Percentiles rank a stretch among this genome's conserved stretches.
Conservation (phyloP, 2,329 filamentous ascomycete genomes). For the Fusarium graminum region DNA sequence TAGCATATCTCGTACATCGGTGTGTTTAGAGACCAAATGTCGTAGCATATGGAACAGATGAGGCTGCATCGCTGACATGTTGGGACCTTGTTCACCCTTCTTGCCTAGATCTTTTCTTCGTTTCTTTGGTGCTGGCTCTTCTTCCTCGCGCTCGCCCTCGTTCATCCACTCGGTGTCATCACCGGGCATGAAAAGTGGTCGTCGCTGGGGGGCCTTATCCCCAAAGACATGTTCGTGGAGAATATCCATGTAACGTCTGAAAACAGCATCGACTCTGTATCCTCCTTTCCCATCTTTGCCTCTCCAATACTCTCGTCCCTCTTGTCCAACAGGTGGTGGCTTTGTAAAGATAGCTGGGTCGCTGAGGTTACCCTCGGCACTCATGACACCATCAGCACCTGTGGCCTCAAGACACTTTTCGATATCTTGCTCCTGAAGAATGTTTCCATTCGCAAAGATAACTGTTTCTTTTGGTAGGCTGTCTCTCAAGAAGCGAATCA, state of each 20-base stretch:
- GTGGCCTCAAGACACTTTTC: constrained; percentile 83
- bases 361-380: constrained; percentile 92
- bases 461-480: constrained; percentile 88
- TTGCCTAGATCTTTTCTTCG: constrained; percentile 58
- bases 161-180: constrained; percentile 64
- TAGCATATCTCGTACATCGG: constrained; percentile 86
- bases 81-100: constrained; percentile 64
- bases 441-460: constrained; percentile 96
- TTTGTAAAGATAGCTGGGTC: constrained; percentile 88
- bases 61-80: constrained; percentile 84
- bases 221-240: constrained; percentile 82
- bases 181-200: constrained; percentile 79
- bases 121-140: constrained; percentile 67
- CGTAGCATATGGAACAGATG: constrained; percentile 94
- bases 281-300: constrained; percentile 83
- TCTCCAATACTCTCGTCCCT: constrained; percentile 88
- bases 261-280: constrained; percentile 88
- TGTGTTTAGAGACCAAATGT: constrained; percentile 83
- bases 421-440: constrained; percentile 84
- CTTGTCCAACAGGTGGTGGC: constrained; percentile 72
- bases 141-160: constrained; percentile 51
- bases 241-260: constrained; percentile 91
- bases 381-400: constrained; percentile 94
- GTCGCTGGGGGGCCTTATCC: constrained; percentile 72
- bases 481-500: constrained; percentile 84